A percentile compares a stretch with the other conserved stretches of the same genome.
Evolutionary conservation across 2,329 filamentous ascomycete genomes (phyloP).

Genomic region (Pseudocercospora crystallina): DNA sequence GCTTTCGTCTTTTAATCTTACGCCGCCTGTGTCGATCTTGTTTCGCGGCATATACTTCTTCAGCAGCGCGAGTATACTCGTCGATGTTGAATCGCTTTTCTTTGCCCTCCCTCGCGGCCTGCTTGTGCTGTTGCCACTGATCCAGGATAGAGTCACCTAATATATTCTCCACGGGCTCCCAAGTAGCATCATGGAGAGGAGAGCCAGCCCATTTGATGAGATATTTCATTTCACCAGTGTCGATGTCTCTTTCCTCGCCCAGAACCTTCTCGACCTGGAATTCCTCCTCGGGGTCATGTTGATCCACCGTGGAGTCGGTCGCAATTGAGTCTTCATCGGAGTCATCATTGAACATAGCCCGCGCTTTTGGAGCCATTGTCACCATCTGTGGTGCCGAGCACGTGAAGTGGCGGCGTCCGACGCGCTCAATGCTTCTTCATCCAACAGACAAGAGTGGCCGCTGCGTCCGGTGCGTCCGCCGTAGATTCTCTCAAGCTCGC

Average conservation of each 20-base stretch:
- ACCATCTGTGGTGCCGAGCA: background rate
- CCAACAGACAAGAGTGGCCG: too few relatives aligned
- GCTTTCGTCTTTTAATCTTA: conserved; percentile 28
- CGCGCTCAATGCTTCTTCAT: background rate
- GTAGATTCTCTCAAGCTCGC: too few relatives aligned
- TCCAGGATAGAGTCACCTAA: conserved; percentile 12
- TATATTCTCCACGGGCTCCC: conserved; percentile 31
- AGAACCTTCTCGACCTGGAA: conserved; percentile 36
- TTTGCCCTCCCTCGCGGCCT: conserved; percentile 15
- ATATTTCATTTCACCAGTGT: conserved; percentile 19
- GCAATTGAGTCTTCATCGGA: conserved; percentile 31
- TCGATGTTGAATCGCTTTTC: conserved; percentile 26
- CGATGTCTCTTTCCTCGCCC: conserved; percentile 18
- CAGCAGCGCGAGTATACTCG: conserved; percentile 20
- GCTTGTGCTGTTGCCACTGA: conserved; percentile 28
- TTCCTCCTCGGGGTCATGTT: conserved; percentile 19
- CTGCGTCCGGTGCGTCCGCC: too few relatives aligned
- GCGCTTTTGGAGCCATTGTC: background rate
- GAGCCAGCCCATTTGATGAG: conserved; percentile 37
- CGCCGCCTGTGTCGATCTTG: conserved; percentile 20
- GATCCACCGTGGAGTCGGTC: conserved; percentile 28
- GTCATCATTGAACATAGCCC: conserved; percentile 14
- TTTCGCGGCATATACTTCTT: conserved; percentile 10
- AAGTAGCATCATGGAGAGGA: conserved; percentile 26
- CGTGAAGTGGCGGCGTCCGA: background rate